These are phyloP conservation scores for Cupressus sempervirens DNA, from an alignment of 75 land plant genomes.

Conservation along the genomic window DNA sequence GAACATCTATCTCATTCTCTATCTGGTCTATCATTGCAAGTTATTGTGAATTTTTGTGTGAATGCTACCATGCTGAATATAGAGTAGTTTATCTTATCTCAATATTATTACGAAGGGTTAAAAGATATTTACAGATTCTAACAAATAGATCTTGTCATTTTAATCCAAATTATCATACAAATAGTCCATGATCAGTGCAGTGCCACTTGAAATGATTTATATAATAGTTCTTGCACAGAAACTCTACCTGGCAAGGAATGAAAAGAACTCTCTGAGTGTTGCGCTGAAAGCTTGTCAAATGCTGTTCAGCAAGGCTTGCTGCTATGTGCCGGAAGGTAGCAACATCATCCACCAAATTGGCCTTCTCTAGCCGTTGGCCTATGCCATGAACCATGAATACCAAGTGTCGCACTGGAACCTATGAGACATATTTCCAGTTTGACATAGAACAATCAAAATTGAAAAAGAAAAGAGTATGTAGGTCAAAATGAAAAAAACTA, in stretches of 20 bases:
- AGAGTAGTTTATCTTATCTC: background rate
- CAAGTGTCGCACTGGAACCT: constrained; percentile 95
- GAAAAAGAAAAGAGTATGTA: background rate
- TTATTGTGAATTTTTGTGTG: background rate
- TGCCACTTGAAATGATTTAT: background rate
- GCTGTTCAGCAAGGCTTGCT: constrained; percentile 66
- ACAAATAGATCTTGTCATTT: background rate
- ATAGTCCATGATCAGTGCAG: background rate
- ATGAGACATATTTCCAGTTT: constrained; percentile 8
- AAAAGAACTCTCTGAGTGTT: constrained; percentile 78
- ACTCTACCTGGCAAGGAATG: constrained; percentile 91
- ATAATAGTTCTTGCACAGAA: background rate
- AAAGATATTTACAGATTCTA: background rate
- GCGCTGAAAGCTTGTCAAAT: constrained; percentile 72
- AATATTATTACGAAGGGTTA: background rate
- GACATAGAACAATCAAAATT: background rate
- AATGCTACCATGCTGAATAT: background rate
- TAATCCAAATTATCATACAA: background rate
- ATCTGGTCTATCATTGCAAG: background rate
- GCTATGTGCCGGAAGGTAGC: constrained; percentile 72
- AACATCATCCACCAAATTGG: constrained; percentile 96
- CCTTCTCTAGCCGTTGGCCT: constrained; percentile 96
- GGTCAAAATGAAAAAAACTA: background rate
- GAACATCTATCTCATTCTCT: background rate
- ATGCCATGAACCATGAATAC: constrained; percentile 99